These are phyloP conservation scores for Tricholoma matsutake DNA, from an alignment of 768 basidiomycete genomes.

Conservation along the genomic window DNA sequence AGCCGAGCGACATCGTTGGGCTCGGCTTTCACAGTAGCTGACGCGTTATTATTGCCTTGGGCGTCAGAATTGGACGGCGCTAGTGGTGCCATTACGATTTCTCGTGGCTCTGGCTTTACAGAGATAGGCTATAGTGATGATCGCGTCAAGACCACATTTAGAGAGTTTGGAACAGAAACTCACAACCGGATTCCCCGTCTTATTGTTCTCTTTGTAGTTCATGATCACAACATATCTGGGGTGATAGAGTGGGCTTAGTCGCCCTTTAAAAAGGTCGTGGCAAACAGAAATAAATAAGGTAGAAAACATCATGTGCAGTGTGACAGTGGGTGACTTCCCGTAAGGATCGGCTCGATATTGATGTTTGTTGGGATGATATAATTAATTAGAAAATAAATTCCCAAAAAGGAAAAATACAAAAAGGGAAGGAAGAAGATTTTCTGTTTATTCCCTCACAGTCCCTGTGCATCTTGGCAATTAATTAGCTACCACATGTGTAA, in stretches of 20 bases:
- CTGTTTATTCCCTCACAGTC: too few relatives aligned
- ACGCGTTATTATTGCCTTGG: slow-evolving; percentile 3
- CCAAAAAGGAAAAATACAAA: too few relatives aligned
- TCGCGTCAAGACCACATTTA: background rate
- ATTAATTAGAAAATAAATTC: too few relatives aligned
- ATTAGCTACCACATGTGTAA: too few relatives aligned
- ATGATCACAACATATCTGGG: background rate
- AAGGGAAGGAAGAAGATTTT: too few relatives aligned
- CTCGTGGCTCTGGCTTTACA: slow-evolving; percentile 15
- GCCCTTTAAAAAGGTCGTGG: too few relatives aligned
- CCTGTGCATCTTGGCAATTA: too few relatives aligned
- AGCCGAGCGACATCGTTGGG: slow-evolving; percentile 24
- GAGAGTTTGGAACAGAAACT: background rate
- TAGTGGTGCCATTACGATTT: slow-evolving; percentile 12
- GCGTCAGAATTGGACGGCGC: slow-evolving; percentile 8
- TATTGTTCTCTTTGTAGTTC: slow-evolving; percentile 24
- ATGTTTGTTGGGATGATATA: too few relatives aligned
- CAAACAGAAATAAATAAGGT: background rate
- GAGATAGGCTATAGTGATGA: slow-evolving; percentile 6
- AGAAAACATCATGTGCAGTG: background rate
- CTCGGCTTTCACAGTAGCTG: slow-evolving; percentile 29
- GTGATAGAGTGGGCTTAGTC: too few relatives aligned
- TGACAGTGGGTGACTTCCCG: too few relatives aligned
- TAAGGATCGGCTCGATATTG: too few relatives aligned
- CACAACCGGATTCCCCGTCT: slow-evolving; percentile 10